Base-by-base conservation (phyloP, 2,329 filamentous ascomycete genomes). In the Dryadomyces quercus-mongolicae region DNA sequence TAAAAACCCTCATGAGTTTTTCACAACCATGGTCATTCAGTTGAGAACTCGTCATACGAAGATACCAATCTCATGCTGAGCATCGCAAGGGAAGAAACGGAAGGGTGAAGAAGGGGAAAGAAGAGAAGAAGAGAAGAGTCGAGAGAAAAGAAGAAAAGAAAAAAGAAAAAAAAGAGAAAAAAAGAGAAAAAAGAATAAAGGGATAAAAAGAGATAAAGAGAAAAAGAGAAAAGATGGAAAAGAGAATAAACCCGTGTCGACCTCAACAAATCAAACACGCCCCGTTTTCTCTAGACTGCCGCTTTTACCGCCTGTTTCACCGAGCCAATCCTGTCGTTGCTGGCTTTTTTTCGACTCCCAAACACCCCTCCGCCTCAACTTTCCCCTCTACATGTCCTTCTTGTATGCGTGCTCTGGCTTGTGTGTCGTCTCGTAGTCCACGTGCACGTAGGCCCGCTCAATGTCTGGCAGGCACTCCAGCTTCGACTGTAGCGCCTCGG, bases 401-500 rank as follows among this genome's bases (percentile, higher is more conserved):
- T 82, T 83, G 56, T 71, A 74, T 15, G 71, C 71, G 62, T 84
- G 91, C 73, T 96, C 91, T 0, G 92, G 92, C 68, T 93, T 91
- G 69, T 97, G 93, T 18, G 86, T 90, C 4, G 91, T 96, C 73
- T 97, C 93, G 63, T 94, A 97, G 68, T 98, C 93, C 18, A 96
- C 91, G 67, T 98, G 93, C 20, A 97, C 93, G 66, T 96, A 97
- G 0, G 90, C 90, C 56, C 93, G 75, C 76, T 97, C 93, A 10
- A 97, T 84, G 65, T 95, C 85, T 0, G 93, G 92, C 59, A 98
- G 70, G 55, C 84, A 87, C 76, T 98, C 93, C 2, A 97, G 75
- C 73, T 97, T 97, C 58, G 86, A 86, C 74, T 98, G 93, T 62
- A 98, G 75, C 62, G 86, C 90, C 70, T 98, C 93, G 0, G 93